Evolutionary conservation across 1,284 basidiomycete genomes (phyloP).

Genomic region (Puccinia horiana): DNA sequence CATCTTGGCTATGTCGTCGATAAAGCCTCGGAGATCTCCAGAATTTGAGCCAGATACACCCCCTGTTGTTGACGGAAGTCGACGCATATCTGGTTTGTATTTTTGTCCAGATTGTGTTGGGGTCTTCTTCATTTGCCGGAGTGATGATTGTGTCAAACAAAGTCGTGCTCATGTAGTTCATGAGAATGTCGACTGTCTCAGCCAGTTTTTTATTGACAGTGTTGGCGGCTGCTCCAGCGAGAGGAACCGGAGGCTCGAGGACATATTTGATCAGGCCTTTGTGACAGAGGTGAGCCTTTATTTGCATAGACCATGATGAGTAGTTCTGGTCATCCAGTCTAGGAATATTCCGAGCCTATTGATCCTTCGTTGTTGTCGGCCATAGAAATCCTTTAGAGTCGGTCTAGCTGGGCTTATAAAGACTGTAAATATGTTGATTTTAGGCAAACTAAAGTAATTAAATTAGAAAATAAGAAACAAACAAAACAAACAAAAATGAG

Average conservation of each 20-base stretch:
- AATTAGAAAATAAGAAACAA: too few relatives aligned
- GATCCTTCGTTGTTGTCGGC: too few relatives aligned
- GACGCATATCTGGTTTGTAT: not conserved
- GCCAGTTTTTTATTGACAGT: not conserved
- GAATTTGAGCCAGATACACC: not conserved
- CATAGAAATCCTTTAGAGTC: too few relatives aligned
- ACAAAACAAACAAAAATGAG: too few relatives aligned
- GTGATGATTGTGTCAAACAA: not conserved
- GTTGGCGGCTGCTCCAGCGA: not conserved
- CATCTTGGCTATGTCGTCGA: not conserved
- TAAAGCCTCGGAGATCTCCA: not conserved
- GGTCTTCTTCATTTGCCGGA: not conserved
- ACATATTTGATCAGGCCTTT: not conserved
- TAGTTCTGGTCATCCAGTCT: not conserved
- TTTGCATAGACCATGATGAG: not conserved
- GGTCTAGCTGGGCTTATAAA: too few relatives aligned
- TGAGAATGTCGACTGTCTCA: not conserved
- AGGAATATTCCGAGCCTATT: not conserved
- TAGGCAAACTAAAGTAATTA: too few relatives aligned
- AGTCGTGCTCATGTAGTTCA: not conserved
- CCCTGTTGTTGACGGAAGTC: too few relatives aligned
- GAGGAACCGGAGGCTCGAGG: not conserved
- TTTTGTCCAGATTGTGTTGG: not conserved
- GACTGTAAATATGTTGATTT: too few relatives aligned
- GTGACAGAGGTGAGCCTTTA: not conserved